Evolutionary conservation across 2,329 filamentous ascomycete species (phyloP).

Genomic region (Raffaelea ambrosiae): DNA sequence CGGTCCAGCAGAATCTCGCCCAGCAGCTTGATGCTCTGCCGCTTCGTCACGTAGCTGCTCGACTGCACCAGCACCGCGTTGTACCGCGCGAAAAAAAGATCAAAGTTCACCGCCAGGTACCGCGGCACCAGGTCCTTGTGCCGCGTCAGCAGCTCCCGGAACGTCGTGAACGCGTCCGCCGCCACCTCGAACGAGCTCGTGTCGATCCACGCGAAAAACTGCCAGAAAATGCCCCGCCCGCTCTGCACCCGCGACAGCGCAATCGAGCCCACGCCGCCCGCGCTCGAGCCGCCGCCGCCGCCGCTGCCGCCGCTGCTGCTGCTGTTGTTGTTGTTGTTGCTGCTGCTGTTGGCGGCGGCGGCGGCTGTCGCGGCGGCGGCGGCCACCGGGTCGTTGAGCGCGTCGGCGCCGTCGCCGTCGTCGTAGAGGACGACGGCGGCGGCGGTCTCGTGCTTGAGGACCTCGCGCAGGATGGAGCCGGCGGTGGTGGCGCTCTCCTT

Average conservation of each 20-base stretch:
- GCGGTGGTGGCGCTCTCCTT: constrained; percentile 88
- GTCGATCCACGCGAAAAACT: constrained; percentile 95
- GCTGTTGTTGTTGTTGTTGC: constrained; percentile 1
- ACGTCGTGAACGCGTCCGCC: constrained; percentile 95
- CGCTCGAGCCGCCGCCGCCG: constrained; percentile 51
- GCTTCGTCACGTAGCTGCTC: constrained; percentile 93
- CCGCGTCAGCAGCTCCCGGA: constrained; percentile 89
- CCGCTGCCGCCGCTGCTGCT: not conserved
- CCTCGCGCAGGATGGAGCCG: constrained; percentile 80
- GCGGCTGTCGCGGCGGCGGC: not conserved
- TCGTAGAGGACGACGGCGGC: constrained; percentile 90
- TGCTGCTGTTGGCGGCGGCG: not conserved
- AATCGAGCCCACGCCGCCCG: constrained; percentile 69
- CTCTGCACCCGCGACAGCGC: constrained; percentile 67
- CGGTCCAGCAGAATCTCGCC: constrained; percentile 91
- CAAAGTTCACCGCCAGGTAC: constrained; percentile 84
- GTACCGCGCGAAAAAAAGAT: constrained; percentile 86
- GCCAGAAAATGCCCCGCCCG: constrained; percentile 87
- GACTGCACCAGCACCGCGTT: constrained; percentile 83
- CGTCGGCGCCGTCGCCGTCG: constrained; percentile 56
- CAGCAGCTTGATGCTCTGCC: constrained; percentile 94
- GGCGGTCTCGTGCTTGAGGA: constrained; percentile 81
- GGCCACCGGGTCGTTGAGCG: too few species aligned
- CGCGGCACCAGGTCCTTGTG: constrained; percentile 87
- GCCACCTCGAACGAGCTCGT: constrained; percentile 94